Percentiles rank a stretch among this genome's conserved stretches.
Evolutionary conservation across 2,329 filamentous ascomycete genomes (phyloP).

Genomic region (Zopfia rhizophila): DNA sequence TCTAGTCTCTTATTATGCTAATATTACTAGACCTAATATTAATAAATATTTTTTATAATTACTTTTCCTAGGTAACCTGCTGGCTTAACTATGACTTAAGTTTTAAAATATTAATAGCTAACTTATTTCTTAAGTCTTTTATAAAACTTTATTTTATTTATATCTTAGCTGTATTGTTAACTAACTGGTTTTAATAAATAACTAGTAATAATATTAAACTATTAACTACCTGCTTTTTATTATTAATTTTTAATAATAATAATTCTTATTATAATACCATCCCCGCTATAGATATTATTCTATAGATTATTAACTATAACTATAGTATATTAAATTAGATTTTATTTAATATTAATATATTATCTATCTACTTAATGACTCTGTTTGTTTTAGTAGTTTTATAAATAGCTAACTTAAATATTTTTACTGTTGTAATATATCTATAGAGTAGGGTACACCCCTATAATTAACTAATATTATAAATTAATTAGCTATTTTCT

Average conservation of each 20-base stretch:
- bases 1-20: conserved; percentile 10
- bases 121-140: conserved; percentile 16
- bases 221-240: conserved; percentile 1
- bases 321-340: conserved; percentile 24
- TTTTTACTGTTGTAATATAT: conserved; percentile 7
- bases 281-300: conserved; percentile 15
- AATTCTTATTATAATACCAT: conserved; percentile 16
- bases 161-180: conserved; percentile 18
- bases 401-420: conserved; percentile 17
- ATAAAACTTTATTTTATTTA: conserved; percentile 23
- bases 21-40: conserved; percentile 2
- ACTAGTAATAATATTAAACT: conserved; percentile 8
- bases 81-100: neutral
- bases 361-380: conserved; percentile 15
- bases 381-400: conserved; percentile 11
- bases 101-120: neutral
- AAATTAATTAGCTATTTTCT: conserved; percentile 13
- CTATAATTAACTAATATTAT: conserved; percentile 9
- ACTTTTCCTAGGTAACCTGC: neutral
- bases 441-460: conserved; percentile 10
- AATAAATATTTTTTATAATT: conserved; percentile 10
- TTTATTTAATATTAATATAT: conserved; percentile 19
- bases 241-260: conserved; percentile 16
- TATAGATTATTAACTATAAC: conserved; percentile 23
- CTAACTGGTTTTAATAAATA: conserved; percentile 17